A percentile compares a stretch with the other conserved stretches of the same genome.
These are phyloP conservation scores for Wickerhamiella azymoides DNA, from an alignment of 805 yeast species.

Conservation along the genomic window DNA sequence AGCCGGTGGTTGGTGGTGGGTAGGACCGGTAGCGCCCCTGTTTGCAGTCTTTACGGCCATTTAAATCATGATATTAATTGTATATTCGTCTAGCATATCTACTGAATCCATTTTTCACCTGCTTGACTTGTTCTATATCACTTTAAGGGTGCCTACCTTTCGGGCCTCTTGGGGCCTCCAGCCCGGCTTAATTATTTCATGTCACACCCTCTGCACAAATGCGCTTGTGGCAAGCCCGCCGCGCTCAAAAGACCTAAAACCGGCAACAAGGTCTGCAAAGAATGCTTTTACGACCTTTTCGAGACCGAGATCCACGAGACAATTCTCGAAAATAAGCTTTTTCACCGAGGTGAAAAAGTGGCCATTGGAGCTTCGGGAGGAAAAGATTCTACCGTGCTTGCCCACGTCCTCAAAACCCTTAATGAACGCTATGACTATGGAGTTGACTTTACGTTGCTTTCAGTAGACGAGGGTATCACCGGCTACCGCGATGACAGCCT, in stretches of 20 bases:
- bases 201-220: conserved; percentile 1
- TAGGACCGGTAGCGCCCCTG: too few species aligned
- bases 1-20: too few species aligned
- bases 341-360: conserved; percentile 67
- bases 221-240: conserved; percentile 42
- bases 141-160: too few species aligned
- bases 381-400: conserved; percentile 91
- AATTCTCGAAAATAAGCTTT: conserved; percentile 53
- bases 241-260: conserved; percentile 87
- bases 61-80: too few species aligned
- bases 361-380: conserved; percentile 99
- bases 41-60: too few species aligned
- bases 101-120: too few species aligned
- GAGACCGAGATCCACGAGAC: conserved; percentile 95
- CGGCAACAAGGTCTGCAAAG: conserved; percentile 75
- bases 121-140: too few species aligned
- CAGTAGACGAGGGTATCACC: conserved; percentile 92
- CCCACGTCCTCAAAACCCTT: conserved; percentile 69
- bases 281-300: conserved; percentile 78
- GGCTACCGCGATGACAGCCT: conserved; percentile 96
- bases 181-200: neutral
- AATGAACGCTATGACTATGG: conserved; percentile 86
- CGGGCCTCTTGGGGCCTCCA: too few species aligned
- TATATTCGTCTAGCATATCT: too few species aligned
- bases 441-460: conserved; percentile 62